Evolutionary conservation across 441 rosid genomes (phyloP).

Genomic region (Kokia cookei): DNA sequence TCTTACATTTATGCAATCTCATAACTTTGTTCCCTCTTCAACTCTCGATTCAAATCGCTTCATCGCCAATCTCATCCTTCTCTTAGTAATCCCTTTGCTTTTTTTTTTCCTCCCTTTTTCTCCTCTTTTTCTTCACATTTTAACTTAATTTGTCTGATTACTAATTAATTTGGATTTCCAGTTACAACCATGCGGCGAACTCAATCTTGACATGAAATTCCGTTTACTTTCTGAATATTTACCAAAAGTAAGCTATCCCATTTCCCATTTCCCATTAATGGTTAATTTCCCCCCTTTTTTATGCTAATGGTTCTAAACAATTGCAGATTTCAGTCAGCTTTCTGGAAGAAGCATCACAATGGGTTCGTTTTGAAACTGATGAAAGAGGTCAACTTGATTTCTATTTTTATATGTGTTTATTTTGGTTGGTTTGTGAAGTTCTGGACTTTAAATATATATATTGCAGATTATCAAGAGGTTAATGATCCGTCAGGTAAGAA

Average conservation of each 20-base stretch:
- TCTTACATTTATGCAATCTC: constrained; percentile 37
- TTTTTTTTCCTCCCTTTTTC: neutral
- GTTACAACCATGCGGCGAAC: constrained; percentile 64
- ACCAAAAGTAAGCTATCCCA: constrained; percentile 40
- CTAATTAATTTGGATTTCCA: constrained; percentile 5
- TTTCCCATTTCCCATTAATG: neutral
- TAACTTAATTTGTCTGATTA: neutral
- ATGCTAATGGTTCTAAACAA: neutral
- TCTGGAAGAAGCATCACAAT: constrained; percentile 47
- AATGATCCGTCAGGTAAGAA: constrained; percentile 12
- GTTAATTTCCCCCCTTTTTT: neutral
- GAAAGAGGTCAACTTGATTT: constrained; percentile 20
- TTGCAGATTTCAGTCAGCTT: constrained; percentile 47
- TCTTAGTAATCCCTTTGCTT: constrained; percentile 33
- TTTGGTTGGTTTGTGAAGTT: neutral
- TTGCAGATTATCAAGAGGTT: constrained; percentile 21
- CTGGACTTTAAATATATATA: neutral
- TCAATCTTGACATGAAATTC: constrained; percentile 39
- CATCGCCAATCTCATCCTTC: constrained; percentile 53
- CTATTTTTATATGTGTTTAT: neutral
- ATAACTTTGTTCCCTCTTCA: constrained; percentile 30
- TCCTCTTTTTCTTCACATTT: neutral
- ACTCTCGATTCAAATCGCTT: constrained; percentile 48
- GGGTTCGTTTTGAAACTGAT: constrained; percentile 18
- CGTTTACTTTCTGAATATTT: constrained; percentile 34